Percentiles rank a stretch among this genome's conserved stretches.
Evolutionary conservation across 805 yeast species (phyloP).

Genomic region (Wickerhamomyces mucosus): DNA sequence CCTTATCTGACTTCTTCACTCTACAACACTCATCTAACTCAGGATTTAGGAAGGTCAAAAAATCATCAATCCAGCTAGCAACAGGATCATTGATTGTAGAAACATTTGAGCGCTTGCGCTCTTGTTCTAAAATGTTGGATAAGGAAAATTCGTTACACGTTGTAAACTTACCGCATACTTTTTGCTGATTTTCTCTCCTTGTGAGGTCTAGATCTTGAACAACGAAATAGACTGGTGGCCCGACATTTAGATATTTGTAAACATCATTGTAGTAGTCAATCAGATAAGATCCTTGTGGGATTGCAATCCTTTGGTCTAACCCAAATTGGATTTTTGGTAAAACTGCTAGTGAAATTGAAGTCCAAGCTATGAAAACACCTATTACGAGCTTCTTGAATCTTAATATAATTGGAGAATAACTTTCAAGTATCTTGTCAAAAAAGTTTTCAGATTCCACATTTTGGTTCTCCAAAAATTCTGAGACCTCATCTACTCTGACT

Average conservation of each 20-base stretch:
- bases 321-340: constrained; percentile 70
- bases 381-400: constrained; percentile 38
- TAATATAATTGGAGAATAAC: constrained; percentile 47
- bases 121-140: constrained; percentile 78
- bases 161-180: constrained; percentile 80
- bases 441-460: constrained; percentile 19
- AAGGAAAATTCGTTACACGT: constrained; percentile 74
- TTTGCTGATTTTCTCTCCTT: constrained; percentile 49
- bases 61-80: constrained; percentile 92
- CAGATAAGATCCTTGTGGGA: constrained; percentile 76
- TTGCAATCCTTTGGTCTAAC: constrained; percentile 80
- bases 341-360: constrained; percentile 58
- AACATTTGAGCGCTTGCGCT: constrained; percentile 51
- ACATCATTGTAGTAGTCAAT: constrained; percentile 74
- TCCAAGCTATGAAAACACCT: constrained; percentile 47
- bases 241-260: constrained; percentile 65
- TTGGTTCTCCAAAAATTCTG: constrained; percentile 19
- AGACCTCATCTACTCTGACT: constrained; percentile 13
- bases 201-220: constrained; percentile 63
- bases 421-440: constrained; percentile 32
- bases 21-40: constrained; percentile 80
- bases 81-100: constrained; percentile 75
- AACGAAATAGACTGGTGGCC: constrained; percentile 88
- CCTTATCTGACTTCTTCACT: constrained; percentile 35
- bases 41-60: constrained; percentile 79